A percentile compares a stretch with the other conserved stretches of the same genome.
Conservation (phyloP, 768 basidiomycete genomes). For the Rhizopogon rudus region DNA sequence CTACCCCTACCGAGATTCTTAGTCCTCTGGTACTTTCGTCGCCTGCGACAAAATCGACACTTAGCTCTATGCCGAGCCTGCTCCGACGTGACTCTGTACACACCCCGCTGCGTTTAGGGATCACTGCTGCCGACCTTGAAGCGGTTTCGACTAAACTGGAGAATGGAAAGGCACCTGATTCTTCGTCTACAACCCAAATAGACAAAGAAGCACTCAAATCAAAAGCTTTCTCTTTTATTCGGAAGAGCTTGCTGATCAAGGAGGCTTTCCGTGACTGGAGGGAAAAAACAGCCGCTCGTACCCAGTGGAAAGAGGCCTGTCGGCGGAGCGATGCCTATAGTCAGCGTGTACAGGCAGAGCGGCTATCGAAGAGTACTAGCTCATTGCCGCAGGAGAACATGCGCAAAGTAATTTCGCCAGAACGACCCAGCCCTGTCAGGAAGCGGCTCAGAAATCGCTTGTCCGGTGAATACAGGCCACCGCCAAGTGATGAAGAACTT, state of each 20-base stretch:
- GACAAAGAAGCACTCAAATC: conserved; percentile 27
- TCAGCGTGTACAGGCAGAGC: conserved; percentile 37
- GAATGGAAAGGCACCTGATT: conserved; percentile 3
- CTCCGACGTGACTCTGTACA: conserved; percentile 19
- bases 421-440: conserved; percentile 15
- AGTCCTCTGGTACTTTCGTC: conserved; percentile 26
- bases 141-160: conserved; percentile 1
- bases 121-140: conserved; percentile 10
- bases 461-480: conserved; percentile 43
- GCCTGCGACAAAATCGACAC: conserved; percentile 11
- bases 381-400: conserved; percentile 13
- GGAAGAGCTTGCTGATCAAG: conserved; percentile 36
- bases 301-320: conserved; percentile 59
- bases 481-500: conserved; percentile 60
- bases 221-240: conserved; percentile 38
- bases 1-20: conserved; percentile 22
- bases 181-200: conserved; percentile 1
- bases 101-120: conserved; percentile 18
- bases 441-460: conserved; percentile 31
- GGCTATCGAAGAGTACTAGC: conserved; percentile 23
- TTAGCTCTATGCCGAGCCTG: conserved; percentile 10
- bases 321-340: conserved; percentile 57
- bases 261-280: conserved; percentile 43
- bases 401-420: conserved; percentile 18
- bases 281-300: conserved; percentile 37